Evolutionary conservation across 2,329 filamentous ascomycete species (phyloP).

Genomic region (Helotiales sp.): DNA sequence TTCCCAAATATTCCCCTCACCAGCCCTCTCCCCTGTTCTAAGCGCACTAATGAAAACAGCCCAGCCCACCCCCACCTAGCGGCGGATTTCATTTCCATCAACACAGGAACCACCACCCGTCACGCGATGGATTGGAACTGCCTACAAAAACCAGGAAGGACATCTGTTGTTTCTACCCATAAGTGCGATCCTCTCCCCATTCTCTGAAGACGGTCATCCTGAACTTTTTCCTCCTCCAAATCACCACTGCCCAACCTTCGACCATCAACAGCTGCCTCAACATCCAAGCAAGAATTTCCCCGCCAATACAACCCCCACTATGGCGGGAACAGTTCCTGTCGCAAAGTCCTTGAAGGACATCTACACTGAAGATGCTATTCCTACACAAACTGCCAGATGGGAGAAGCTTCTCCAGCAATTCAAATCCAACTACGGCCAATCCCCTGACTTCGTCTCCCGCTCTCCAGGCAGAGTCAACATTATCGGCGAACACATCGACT

Average conservation of each 20-base stretch:
- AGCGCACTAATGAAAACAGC: constrained; percentile 1
- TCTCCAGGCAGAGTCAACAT: constrained; percentile 97
- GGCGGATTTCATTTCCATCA: background rate
- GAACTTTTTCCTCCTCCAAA: background rate
- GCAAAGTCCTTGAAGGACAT: constrained; percentile 78
- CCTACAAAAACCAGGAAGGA: background rate
- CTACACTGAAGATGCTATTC: constrained; percentile 76
- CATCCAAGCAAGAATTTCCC: background rate
- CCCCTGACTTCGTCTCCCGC: constrained; percentile 81
- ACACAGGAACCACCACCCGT: background rate
- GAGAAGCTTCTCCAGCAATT: constrained; percentile 74
- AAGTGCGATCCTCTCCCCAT: background rate
- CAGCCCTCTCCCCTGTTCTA: background rate
- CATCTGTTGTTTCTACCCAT: background rate
- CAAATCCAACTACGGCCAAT: constrained; percentile 68
- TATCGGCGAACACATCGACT: constrained; percentile 99
- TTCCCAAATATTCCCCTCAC: background rate
- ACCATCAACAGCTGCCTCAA: no score
- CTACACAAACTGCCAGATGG: constrained; percentile 75
- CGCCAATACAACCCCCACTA: constrained; percentile 36
- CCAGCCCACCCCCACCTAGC: constrained; percentile 5
- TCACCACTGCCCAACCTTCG: background rate
- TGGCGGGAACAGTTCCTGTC: constrained; percentile 71
- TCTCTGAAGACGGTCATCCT: background rate
- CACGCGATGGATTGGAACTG: background rate